Conservation (phyloP, 2,329 filamentous ascomycete genomes). For the Zelopaecilomyces penicillatus region DNA sequence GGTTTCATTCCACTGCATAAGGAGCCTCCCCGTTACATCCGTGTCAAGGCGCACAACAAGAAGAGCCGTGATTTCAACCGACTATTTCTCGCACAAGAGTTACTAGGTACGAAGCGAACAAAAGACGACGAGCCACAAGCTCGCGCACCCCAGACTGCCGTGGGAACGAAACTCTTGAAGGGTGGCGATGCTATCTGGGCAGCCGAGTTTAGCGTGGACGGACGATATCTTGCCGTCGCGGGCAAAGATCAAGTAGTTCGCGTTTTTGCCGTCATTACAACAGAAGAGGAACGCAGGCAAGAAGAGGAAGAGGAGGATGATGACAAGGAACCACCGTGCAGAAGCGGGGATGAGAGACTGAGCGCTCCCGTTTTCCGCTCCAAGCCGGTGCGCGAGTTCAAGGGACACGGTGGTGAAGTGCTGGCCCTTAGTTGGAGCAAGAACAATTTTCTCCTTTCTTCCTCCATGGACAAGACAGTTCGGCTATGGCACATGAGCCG, state of each 20-base stretch:
- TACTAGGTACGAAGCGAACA: slow-evolving; percentile 51
- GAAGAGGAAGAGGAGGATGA: slow-evolving; percentile 56
- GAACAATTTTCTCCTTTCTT: slow-evolving; percentile 93
- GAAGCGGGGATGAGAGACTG: slow-evolving; percentile 47
- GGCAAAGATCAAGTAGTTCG: slow-evolving; percentile 81
- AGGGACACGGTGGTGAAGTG: slow-evolving; percentile 76
- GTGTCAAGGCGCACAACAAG: slow-evolving; percentile 73
- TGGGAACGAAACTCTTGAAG: slow-evolving; percentile 32
- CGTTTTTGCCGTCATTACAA: slow-evolving; percentile 82
- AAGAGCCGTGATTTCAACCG: slow-evolving; percentile 74
- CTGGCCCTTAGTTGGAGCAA: slow-evolving; percentile 97
- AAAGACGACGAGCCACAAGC: slow-evolving; percentile 19
- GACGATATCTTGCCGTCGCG: slow-evolving; percentile 82
- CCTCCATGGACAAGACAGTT: slow-evolving; percentile 97
- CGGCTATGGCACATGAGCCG: slow-evolving; percentile 86
- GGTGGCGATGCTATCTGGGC: slow-evolving; percentile 75
- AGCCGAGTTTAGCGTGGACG: slow-evolving; percentile 86
- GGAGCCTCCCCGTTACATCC: slow-evolving; percentile 84
- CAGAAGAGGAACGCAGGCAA: slow-evolving; percentile 64
- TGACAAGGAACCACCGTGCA: slow-evolving; percentile 34
- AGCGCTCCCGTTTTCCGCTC: slow-evolving; percentile 85
- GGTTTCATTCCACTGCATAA: slow-evolving; percentile 83
- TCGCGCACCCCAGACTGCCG: slow-evolving; percentile 26
- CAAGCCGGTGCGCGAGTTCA: slow-evolving; percentile 70
- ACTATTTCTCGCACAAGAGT: slow-evolving; percentile 84